Conservation (phyloP, 257 asterid species). For the Cinchona pubescens region DNA sequence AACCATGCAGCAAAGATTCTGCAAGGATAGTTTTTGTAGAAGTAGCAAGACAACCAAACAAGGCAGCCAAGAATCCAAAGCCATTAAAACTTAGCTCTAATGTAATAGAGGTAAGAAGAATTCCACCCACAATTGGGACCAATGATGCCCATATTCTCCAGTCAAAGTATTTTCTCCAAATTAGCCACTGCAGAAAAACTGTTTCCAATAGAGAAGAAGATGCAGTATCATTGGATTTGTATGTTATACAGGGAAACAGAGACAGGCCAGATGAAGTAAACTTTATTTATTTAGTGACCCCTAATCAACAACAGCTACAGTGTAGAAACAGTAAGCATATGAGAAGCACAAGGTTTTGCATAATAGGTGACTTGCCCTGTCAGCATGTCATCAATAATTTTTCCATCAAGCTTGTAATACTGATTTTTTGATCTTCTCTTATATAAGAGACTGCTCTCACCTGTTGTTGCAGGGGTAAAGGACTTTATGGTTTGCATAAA, state of each 20-base stretch:
- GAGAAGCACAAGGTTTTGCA: conserved; percentile 7
- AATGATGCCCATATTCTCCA: conserved; percentile 45
- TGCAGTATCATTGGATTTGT: not conserved
- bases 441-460: conserved; percentile 19
- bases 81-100: conserved; percentile 45
- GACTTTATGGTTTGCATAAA: conserved; percentile 56
- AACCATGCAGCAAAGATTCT: conserved; percentile 47
- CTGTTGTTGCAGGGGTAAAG: conserved; percentile 55
- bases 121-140: conserved; percentile 55
- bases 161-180: conserved; percentile 48
- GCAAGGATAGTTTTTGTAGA: conserved; percentile 53
- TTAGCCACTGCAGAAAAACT: conserved; percentile 53
- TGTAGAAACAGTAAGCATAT: not conserved
- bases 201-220: conserved; percentile 19
- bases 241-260: not conserved
- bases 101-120: conserved; percentile 52
- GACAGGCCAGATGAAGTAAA: conserved; percentile 3
- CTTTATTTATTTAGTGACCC: not conserved
- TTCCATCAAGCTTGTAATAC: conserved; percentile 7
- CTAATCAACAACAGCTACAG: not conserved
- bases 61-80: conserved; percentile 48
- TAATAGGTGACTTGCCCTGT: not conserved
- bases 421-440: not conserved
- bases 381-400: not conserved
- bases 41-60: conserved; percentile 53